Base-by-base conservation (phyloP, 495 filamentous ascomycete genomes). In the Amphirosellinia nigrospora region DNA sequence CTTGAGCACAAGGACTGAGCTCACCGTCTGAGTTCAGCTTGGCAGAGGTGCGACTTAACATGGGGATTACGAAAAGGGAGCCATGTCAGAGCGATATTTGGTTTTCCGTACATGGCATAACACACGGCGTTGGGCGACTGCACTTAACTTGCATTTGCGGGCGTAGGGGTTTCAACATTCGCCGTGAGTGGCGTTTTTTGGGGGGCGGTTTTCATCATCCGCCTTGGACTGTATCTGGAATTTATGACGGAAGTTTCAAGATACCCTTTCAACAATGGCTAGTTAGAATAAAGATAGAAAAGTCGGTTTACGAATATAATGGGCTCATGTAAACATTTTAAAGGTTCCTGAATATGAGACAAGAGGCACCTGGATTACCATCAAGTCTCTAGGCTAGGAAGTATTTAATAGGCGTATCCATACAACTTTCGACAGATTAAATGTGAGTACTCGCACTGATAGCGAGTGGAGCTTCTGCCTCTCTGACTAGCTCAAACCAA, bases 1-100 rank as follows among this genome's bases (percentile, higher is more conserved):
- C 78, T 87, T 48, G 92, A 96, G 86, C 89, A 88, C 69, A 85
- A 78, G 34, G 69, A 71, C n/a, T 71, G 76, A 77, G 72, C 55
- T 81, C 15, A 16, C 36, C 39, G 28, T 43, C 19, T 3, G n/a
- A 48, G 39, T 3, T 32, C 9, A 52, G 39, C 15, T 52, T 23
- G 38, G 52, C 28, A 28, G 32, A 62, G 32, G 43, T 56, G 36
- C 19, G 11, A 30, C 21, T 46, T 34, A 7, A 45, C 8, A 34
- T 46, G 21, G 19, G 59, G 38, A 41, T 11, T 45, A 46, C 21
- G 23, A 30, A 30, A 36, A 61, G 56, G 41, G 41, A 6, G 32
- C 19, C 16, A 48, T 38, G 43, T 32, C 16, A 16, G 30, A 43
- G 66, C 41, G 43, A 26, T 19, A 30, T 13, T 36, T 53, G 52